Evolutionary conservation across 164 flowering plant species (phyloP).

Genomic region (Sextonia rubra): DNA sequence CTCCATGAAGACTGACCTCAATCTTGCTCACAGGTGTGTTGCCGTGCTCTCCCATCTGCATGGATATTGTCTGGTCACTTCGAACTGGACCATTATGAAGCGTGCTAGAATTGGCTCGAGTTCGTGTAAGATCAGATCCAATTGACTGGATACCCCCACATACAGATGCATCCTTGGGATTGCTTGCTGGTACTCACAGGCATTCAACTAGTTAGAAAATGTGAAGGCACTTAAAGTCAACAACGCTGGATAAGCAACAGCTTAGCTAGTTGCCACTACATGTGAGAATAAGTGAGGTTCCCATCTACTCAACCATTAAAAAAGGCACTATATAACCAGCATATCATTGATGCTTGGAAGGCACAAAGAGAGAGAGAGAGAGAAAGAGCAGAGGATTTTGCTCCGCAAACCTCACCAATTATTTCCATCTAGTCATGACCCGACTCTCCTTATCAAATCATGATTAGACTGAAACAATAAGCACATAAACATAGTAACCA

Average conservation of each 20-base stretch:
- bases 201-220: neutral
- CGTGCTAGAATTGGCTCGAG: slow-evolving; percentile 38
- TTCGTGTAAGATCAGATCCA: slow-evolving; percentile 88
- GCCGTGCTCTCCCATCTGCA: slow-evolving; percentile 34
- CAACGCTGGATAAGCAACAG: neutral
- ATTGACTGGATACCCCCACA: slow-evolving; percentile 79
- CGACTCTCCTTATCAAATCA: neutral
- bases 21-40: slow-evolving; percentile 76
- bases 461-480: neutral
- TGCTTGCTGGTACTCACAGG: slow-evolving; percentile 12
- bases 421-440: neutral
- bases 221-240: neutral
- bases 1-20: slow-evolving; percentile 33
- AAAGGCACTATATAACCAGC: neutral
- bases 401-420: too few relatives aligned
- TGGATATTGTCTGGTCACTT: slow-evolving; percentile 37
- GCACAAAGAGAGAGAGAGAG: too few relatives aligned
- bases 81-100: slow-evolving; percentile 37
- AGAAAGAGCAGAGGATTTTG: too few relatives aligned
- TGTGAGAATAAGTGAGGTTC: neutral
- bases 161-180: slow-evolving; percentile 52
- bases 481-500: neutral
- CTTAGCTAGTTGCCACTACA: neutral
- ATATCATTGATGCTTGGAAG: too few relatives aligned
- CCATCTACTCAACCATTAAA: neutral